Conservation (phyloP, 129 eudicot species). For the Ambrosia artemisiifolia region DNA sequence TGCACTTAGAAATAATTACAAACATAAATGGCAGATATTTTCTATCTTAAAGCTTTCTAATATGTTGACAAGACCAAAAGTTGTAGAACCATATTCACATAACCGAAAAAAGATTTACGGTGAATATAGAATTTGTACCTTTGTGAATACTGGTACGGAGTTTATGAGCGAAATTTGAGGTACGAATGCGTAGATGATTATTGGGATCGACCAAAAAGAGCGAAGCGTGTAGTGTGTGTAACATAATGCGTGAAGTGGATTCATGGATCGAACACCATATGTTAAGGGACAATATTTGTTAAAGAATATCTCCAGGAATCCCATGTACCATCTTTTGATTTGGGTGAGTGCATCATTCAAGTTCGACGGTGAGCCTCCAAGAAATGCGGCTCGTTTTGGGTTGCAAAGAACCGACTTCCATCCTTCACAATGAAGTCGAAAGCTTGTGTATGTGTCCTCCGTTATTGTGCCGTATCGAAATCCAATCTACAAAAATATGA, state of each 20-base stretch:
- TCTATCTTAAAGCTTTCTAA: too few relatives aligned
- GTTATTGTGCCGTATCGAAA: slow-evolving; percentile 60
- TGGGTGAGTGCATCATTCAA: slow-evolving; percentile 44
- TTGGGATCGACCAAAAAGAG: slow-evolving; percentile 42
- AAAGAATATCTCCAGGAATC: slow-evolving; percentile 38
- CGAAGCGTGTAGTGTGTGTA: slow-evolving; percentile 41
- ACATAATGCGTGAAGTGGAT: slow-evolving; percentile 38
- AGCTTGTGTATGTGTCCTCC: slow-evolving; percentile 45
- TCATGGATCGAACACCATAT: slow-evolving; percentile 30
- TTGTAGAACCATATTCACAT: too few relatives aligned
- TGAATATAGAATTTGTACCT: slow-evolving; percentile 23
- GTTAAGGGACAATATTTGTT: slow-evolving; percentile 34
- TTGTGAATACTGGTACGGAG: slow-evolving; percentile 27
- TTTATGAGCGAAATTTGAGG: slow-evolving; percentile 46
- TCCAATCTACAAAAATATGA: slow-evolving; percentile 37
- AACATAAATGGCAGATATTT: too few relatives aligned
- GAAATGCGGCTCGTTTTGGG: slow-evolving; percentile 49
- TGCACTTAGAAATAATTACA: too few relatives aligned
- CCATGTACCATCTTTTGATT: slow-evolving; percentile 55
- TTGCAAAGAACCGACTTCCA: slow-evolving; percentile 44
- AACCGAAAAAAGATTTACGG: too few relatives aligned
- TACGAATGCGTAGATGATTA: slow-evolving; percentile 44
- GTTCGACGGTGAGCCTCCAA: slow-evolving; percentile 44
- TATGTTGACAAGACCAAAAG: too few relatives aligned
- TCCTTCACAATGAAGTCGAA: slow-evolving; percentile 46